Conservation (phyloP, 176 grass and related monocot species). For the Melocanna baccifera region DNA sequence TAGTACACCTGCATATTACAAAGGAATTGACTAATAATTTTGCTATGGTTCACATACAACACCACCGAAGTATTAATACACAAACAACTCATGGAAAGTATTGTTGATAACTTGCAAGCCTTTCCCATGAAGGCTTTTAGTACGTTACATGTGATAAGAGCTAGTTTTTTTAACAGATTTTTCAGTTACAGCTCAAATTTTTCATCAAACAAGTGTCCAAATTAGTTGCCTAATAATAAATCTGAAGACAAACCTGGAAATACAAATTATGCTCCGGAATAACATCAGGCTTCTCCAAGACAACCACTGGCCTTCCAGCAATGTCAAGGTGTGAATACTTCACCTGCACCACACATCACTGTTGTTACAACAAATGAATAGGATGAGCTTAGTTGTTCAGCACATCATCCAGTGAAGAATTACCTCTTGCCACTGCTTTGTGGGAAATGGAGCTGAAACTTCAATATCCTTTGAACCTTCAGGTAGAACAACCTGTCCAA, state of each 20-base stretch:
- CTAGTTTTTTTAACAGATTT: neutral
- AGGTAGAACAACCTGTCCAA: slow-evolving; percentile 72
- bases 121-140: slow-evolving; percentile 17
- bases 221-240: neutral
- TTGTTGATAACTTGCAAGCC: neutral
- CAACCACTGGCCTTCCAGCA: slow-evolving; percentile 78
- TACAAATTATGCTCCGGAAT: slow-evolving; percentile 92
- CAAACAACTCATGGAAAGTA: slow-evolving; percentile 1
- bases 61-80: neutral
- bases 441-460: slow-evolving; percentile 74
- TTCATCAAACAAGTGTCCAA: neutral
- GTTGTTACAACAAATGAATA: slow-evolving; percentile 27
- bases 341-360: slow-evolving; percentile 53
- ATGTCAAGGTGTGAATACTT: slow-evolving; percentile 98
- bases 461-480: slow-evolving; percentile 94
- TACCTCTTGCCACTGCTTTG: slow-evolving; percentile 75
- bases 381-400: neutral
- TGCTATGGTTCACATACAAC: neutral
- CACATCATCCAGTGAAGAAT: neutral
- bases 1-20: slow-evolving; percentile 79
- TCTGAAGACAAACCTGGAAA: slow-evolving; percentile 68
- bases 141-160: neutral
- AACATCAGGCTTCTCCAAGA: slow-evolving; percentile 86
- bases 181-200: slow-evolving; percentile 1
- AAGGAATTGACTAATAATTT: slow-evolving; percentile 22